Percentiles rank a stretch among this genome's conserved stretches.
phyloP scores from a whole-genome alignment of 2,329 filamentous ascomycete genomes.

The Coniochaeta sp. region DNA sequence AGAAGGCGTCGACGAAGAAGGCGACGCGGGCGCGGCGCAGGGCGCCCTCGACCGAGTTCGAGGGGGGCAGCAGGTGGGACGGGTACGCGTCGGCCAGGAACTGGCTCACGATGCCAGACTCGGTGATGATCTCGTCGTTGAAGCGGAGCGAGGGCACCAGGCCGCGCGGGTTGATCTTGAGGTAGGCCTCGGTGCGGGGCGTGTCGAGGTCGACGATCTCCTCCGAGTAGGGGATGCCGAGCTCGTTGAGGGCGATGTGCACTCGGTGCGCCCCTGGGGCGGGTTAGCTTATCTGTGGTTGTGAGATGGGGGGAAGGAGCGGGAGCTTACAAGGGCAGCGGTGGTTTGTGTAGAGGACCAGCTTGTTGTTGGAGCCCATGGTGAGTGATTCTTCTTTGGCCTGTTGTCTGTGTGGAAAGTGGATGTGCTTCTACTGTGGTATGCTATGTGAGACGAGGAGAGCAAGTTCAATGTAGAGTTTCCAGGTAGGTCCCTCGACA shows the following conservation, averaged over 20 bases:
- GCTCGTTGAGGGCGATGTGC: constrained; percentile 63
- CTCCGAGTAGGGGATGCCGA: constrained; percentile 59
- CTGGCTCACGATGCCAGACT: constrained; percentile 66
- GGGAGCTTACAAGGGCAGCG: constrained; percentile 49
- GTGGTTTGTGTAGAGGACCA: constrained; percentile 66
- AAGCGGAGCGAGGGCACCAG: constrained; percentile 66
- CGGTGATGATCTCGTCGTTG: constrained; percentile 60
- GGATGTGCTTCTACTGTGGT: neutral
- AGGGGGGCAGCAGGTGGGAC: constrained; percentile 50
- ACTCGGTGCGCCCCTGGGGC: constrained; percentile 60
- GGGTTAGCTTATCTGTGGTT: neutral
- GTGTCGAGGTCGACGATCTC: constrained; percentile 63
- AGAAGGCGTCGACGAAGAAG: constrained; percentile 49
- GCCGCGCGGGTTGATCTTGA: constrained; percentile 71
- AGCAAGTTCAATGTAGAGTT: neutral
- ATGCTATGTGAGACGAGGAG: too few relatives aligned
- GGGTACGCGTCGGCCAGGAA: constrained; percentile 66
- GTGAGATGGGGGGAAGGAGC: neutral
- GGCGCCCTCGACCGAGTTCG: constrained; percentile 44
- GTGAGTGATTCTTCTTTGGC: neutral
- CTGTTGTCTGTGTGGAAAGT: too few relatives aligned
- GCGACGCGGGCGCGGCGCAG: constrained; percentile 58
- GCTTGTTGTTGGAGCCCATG: constrained; percentile 32
- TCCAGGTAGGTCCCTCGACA: neutral
- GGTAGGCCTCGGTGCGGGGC: constrained; percentile 66